These are phyloP conservation scores for Bremia lactucae DNA, from an alignment of 352 stramenopile species.

Conservation along the genomic window DNA sequence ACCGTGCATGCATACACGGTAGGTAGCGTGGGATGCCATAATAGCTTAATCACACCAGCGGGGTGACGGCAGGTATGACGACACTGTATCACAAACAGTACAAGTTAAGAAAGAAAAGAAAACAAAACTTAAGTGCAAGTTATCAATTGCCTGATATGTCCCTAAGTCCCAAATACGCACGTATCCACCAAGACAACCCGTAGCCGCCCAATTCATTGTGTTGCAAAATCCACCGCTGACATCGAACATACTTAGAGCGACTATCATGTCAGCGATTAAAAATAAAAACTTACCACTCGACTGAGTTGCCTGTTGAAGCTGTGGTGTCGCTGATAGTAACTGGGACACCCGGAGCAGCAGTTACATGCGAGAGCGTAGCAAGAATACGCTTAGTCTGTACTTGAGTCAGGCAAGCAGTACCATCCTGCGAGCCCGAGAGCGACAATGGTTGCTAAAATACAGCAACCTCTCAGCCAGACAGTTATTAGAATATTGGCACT, in stretches of 20 bases:
- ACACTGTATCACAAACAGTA: conserved; percentile 32
- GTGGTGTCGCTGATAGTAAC: conserved; percentile 42
- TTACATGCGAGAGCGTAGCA: conserved; percentile 72
- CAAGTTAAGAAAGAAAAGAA: too few relatives aligned
- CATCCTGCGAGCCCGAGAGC: conserved; percentile 90
- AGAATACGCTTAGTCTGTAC: conserved; percentile 91
- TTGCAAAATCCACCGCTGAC: conserved; percentile 88
- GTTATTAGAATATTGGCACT: background rate
- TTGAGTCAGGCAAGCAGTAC: conserved; percentile 88
- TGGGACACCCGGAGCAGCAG: conserved; percentile 30
- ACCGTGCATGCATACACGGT: conserved; percentile 84
- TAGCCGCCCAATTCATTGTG: conserved; percentile 92
- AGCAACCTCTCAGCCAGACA: conserved; percentile 1
- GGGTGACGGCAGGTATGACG: conserved; percentile 82
- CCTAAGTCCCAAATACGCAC: conserved; percentile 95
- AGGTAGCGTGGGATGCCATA: conserved; percentile 83
- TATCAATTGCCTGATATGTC: conserved; percentile 47
- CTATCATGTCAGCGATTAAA: background rate
- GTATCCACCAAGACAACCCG: conserved; percentile 88
- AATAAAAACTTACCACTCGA: conserved; percentile 55
- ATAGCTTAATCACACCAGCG: conserved; percentile 83
- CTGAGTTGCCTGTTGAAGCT: conserved; percentile 62
- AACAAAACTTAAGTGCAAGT: too few relatives aligned
- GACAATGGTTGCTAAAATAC: conserved; percentile 79
- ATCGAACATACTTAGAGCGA: conserved; percentile 1